Conservation (phyloP, 2,329 filamentous ascomycete genomes). For the Ascosphaera apis region DNA sequence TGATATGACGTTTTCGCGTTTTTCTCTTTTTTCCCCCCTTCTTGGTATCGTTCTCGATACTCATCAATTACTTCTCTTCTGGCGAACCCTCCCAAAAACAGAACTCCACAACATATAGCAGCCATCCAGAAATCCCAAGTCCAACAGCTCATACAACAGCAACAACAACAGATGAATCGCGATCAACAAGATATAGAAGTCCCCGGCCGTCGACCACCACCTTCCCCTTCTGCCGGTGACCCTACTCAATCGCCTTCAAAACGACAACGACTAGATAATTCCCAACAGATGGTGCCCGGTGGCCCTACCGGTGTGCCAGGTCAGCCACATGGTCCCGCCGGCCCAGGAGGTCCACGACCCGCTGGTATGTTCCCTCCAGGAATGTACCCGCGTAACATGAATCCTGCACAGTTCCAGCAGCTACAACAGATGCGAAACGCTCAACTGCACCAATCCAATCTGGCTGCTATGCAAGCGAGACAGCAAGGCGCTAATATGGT, state of each 20-base stretch:
- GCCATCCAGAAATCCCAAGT: constrained; percentile 39
- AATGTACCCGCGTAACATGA: constrained; percentile 53
- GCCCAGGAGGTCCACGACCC: constrained; percentile 26
- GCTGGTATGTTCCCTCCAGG: constrained; percentile 32
- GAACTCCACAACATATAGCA: constrained; percentile 42
- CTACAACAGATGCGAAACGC: constrained; percentile 19
- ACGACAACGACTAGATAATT: constrained; percentile 61
- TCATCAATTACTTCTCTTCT: too few species aligned
- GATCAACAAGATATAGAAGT: constrained; percentile 74
- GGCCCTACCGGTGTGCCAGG: constrained; percentile 50
- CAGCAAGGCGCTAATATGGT: too few species aligned
- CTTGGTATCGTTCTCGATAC: constrained; percentile 6
- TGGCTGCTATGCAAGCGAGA: constrained; percentile 44
- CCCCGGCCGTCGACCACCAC: constrained; percentile 47
- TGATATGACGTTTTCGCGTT: constrained; percentile 1
- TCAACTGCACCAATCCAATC: too few species aligned
- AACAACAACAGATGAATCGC: constrained; percentile 57
- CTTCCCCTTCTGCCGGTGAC: constrained; percentile 61
- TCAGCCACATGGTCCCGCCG: constrained; percentile 23
- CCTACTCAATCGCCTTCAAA: constrained; percentile 87
- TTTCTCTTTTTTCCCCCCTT: constrained; percentile 4
- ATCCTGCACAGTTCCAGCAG: constrained; percentile 49
- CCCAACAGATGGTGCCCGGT: constrained; percentile 55
- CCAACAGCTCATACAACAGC: constrained; percentile 35
- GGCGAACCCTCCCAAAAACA: too few species aligned